Percentiles rank a stretch among this genome's conserved stretches.
These are phyloP conservation scores for Pseudohalonectria lignicola DNA, from an alignment of 2,329 filamentous ascomycete genomes.

Conservation along the genomic window DNA sequence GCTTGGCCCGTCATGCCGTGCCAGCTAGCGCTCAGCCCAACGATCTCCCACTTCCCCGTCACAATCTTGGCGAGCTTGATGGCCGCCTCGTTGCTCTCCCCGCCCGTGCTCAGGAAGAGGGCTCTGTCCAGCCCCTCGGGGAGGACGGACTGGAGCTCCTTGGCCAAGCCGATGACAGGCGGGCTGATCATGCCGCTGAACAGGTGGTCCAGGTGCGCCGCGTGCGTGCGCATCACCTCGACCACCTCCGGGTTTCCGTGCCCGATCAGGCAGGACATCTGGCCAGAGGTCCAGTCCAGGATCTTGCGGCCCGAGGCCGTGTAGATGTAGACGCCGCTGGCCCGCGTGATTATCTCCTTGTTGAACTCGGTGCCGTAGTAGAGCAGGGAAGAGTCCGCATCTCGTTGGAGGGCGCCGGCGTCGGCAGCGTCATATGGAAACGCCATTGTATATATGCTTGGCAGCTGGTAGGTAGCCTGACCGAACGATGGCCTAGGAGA, in stretches of 20 bases:
- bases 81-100: conserved; percentile 45
- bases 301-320: conserved; percentile 29
- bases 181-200: conserved; percentile 44
- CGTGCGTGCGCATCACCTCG: conserved; percentile 32
- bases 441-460: neutral
- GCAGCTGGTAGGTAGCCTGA: no score
- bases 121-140: conserved; percentile 37
- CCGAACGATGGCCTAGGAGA: no score
- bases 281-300: conserved; percentile 48
- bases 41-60: conserved; percentile 54
- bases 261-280: conserved; percentile 47
- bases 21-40: conserved; percentile 46
- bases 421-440: neutral
- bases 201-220: conserved; percentile 41
- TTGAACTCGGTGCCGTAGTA: neutral
- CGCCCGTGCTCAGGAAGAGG: conserved; percentile 45
- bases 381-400: conserved; percentile 1
- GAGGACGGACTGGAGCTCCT: conserved; percentile 32
- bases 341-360: conserved; percentile 26
- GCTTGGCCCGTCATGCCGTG: conserved; percentile 49
- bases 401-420: neutral
- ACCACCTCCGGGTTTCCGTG: conserved; percentile 48
- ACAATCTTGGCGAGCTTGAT: conserved; percentile 53
- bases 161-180: conserved; percentile 41
- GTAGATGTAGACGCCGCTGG: conserved; percentile 33